These are phyloP conservation scores for Entamoeba nuttalli DNA, from an alignment of 208 protist species.

Conservation along the genomic window DNA sequence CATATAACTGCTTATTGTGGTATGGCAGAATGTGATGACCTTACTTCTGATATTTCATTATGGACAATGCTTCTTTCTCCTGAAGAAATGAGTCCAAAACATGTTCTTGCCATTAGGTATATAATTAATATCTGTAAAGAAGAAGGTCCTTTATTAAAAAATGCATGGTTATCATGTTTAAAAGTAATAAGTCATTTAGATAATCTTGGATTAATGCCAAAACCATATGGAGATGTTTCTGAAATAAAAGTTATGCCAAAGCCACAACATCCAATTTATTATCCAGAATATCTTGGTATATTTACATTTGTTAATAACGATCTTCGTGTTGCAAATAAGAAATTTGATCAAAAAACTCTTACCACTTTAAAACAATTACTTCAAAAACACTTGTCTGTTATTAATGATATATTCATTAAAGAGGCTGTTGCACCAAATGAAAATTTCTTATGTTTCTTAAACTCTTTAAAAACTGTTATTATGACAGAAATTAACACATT, in stretches of 20 bases:
- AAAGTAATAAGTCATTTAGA: not conserved
- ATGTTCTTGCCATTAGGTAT: not conserved
- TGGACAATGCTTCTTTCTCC: not conserved
- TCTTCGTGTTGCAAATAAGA: not conserved
- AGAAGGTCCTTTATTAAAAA: not conserved
- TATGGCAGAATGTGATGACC: not conserved
- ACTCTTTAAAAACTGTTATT: not conserved
- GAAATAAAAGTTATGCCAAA: not conserved
- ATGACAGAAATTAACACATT: not conserved
- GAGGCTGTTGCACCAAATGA: not conserved
- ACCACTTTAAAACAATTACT: not conserved
- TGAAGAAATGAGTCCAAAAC: not conserved
- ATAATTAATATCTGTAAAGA: not conserved
- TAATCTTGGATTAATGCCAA: not conserved
- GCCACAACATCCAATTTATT: not conserved
- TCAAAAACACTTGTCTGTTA: not conserved
- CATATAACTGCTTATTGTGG: not conserved
- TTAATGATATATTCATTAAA: not conserved
- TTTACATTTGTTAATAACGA: not conserved
- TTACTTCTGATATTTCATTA: not conserved
- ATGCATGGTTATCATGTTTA: not conserved
- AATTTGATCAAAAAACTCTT: not conserved
- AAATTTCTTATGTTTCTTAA: not conserved
- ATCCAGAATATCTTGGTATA: not conserved
- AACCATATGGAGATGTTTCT: not conserved